Base-by-base conservation (phyloP, 2,329 filamentous ascomycete genomes). In the Stachybotrys elegans region DNA sequence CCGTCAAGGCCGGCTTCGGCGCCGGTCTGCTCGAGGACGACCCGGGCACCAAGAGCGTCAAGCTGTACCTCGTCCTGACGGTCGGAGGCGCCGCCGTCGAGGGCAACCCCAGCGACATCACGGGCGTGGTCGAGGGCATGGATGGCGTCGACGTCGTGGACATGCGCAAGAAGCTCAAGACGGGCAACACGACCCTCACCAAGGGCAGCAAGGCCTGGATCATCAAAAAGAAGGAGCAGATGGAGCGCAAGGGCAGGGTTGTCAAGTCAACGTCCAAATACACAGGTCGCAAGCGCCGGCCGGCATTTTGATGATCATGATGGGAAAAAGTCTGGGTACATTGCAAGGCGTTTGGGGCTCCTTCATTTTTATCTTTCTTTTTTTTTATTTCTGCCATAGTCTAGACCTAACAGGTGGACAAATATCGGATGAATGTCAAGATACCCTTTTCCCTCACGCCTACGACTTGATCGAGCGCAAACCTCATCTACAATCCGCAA, bases 21-120 rank as follows among this genome's bases (percentile, higher is more conserved):
- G 93, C 93, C 0, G 93, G 93, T 69, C 78, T 98, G 25, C 72
- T 98, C 39, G 92, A 97, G 66, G 93, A 98, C 66, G 92, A 97
- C 62, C 88, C 88, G 0, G 92, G 90, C 35, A 98, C 93, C 29
- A 98, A 98, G 76, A 96, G 91, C 60, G 82, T 85, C 54, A 98
- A 98, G 73, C 73, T 94, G n/a, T 98, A 98, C 63, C 75, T 98
- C 3, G 92, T 98, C 0, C 70, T 98, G 23, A 96, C 90, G 0
- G 93, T 95, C 2, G 93, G 92, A 23, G 81, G 80, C 4, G 68
- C 67, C 0, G 69, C 66, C 1, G 60, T 69, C 1, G 69, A 71
- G 2, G 71, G 70, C 23, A n/a, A n/a, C n/a, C 76, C 78, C 2
- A 85, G 86, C 8, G 91, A 95, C 61, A 96, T 98, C 51, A 96